Evolutionary conservation across 495 filamentous ascomycete species (phyloP), one percentile per base, ranked within the genome.

Genomic region (Acidomyces sp.): DNA sequence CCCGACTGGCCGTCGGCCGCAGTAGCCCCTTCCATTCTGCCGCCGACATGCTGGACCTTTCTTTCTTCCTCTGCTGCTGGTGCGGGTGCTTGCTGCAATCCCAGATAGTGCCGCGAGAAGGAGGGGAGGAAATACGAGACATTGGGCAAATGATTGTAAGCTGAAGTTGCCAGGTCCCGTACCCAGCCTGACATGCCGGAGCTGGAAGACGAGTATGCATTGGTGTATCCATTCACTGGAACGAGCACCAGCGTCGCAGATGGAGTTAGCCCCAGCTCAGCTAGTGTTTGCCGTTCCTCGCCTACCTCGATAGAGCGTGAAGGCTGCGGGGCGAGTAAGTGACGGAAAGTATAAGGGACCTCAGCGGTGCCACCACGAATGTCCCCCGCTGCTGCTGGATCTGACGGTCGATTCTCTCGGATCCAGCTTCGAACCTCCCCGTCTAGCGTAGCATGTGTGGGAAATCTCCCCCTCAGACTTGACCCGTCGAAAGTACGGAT

Each of bases 401-500:
- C 29, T 43, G 52, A 55, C 34, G 47, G 9, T 20, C 71, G 63
- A 26, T 65, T 61, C n/a, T n/a, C n/a, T n/a, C n/a, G n/a, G 9
- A 96, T 66, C 83, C 84, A 95, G 3, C 67, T 49, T 3, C 88
- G 71, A 2, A 96, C 81, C 27, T 82, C 72, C 4, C 52, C 61
- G 9, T 62, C 55, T n/a, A 95, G 68, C 11, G 72, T 82, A 9
- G 72, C 65, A 1, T 62, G 64, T 32, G 74, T 70, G 0, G 70
- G 61, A 55, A 96, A 94, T 16, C 69, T 75, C 19, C 65, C 66
- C 22, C 83, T 75, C 34, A 95, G 71, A 11, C 74, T 84, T 22
- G 73, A 74, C 10, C 88, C 88, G 54, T 94, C 85, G 28, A 93
- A 80, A 0, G 94, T 64, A 1, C 88, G 76, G 28, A 94, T 73